phyloP scores from a whole-genome alignment of 73 alveolate genomes.

The Paramecium caudatum region DNA sequence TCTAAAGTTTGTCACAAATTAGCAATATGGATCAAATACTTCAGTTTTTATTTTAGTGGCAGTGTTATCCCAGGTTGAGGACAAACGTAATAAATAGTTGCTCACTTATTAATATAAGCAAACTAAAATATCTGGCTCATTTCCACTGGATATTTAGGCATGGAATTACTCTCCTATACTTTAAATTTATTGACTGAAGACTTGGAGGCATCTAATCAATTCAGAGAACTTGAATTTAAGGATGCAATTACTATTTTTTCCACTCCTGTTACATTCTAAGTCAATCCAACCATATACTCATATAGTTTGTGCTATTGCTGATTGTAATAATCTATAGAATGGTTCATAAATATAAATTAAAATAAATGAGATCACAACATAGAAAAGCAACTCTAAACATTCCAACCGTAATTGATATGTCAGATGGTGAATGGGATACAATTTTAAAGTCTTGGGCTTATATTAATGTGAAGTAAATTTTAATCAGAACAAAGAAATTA shows the following conservation, averaged over 20 bases:
- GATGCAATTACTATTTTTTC: slow-evolving; percentile 25
- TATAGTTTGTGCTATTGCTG: not conserved
- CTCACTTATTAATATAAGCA: slow-evolving; percentile 28
- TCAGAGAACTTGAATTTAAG: slow-evolving; percentile 8
- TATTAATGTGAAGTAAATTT: slow-evolving; percentile 12
- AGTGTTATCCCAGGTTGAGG: not conserved
- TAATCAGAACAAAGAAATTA: not conserved
- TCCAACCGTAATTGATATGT: not conserved
- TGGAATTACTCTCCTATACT: slow-evolving; percentile 36
- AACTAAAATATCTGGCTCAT: slow-evolving; percentile 59
- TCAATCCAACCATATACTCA: slow-evolving; percentile 11
- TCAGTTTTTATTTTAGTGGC: not conserved
- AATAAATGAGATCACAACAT: slow-evolving; percentile 28
- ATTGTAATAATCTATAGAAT: slow-evolving; percentile 32
- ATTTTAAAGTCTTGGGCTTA: slow-evolving; percentile 41
- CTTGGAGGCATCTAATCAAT: not conserved
- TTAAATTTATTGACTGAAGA: not conserved
- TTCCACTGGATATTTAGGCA: not conserved
- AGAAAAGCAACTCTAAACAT: slow-evolving; percentile 37
- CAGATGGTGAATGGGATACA: slow-evolving; percentile 14
- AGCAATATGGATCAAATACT: slow-evolving; percentile 25
- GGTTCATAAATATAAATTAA: not conserved
- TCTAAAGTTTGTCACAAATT: slow-evolving; percentile 56
- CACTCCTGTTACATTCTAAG: slow-evolving; percentile 27
- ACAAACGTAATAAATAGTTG: slow-evolving; percentile 22